These are phyloP conservation scores for Pseudocercospora crystallina DNA, from an alignment of 2,329 filamentous ascomycete species.

Conservation along the genomic window DNA sequence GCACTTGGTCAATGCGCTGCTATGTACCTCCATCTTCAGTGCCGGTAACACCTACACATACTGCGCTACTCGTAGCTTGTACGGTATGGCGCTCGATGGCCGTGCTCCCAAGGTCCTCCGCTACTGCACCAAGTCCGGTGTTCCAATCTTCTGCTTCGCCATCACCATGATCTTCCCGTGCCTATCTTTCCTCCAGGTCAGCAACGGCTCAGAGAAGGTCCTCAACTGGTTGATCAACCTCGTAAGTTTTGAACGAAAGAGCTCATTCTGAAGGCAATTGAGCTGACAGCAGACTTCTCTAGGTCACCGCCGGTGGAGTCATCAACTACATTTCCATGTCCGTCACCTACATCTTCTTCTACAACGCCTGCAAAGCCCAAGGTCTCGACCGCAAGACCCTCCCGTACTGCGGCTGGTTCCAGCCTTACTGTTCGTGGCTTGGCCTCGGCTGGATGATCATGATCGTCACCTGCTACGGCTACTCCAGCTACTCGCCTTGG, in stretches of 20 bases:
- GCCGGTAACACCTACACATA: slow-evolving; percentile 57
- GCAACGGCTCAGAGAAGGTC: slow-evolving; percentile 31
- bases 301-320: slow-evolving; percentile 50
- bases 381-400: slow-evolving; percentile 52
- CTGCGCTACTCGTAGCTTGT: slow-evolving; percentile 53
- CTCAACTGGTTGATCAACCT: slow-evolving; percentile 51
- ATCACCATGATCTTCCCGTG: slow-evolving; percentile 42
- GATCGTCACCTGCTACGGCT: slow-evolving; percentile 54
- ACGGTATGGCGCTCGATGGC: slow-evolving; percentile 53
- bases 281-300: slow-evolving; percentile 45
- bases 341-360: slow-evolving; percentile 58
- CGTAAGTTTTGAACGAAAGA: slow-evolving; percentile 32
- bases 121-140: slow-evolving; percentile 60
- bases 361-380: slow-evolving; percentile 53
- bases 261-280: slow-evolving; percentile 39
- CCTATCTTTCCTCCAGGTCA: slow-evolving; percentile 36
- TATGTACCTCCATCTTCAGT: slow-evolving; percentile 54
- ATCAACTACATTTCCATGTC: slow-evolving; percentile 64
- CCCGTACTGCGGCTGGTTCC: slow-evolving; percentile 56
- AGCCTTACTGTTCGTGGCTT: slow-evolving; percentile 54
- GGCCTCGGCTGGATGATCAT: slow-evolving; percentile 31
- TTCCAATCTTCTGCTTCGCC: slow-evolving; percentile 57
- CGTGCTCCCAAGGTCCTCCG: slow-evolving; percentile 55
- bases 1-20: slow-evolving; percentile 35
- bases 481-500: slow-evolving; percentile 49